phyloP scores from a whole-genome alignment of 495 filamentous ascomycete species.

The Penicillium simplicissimum region DNA sequence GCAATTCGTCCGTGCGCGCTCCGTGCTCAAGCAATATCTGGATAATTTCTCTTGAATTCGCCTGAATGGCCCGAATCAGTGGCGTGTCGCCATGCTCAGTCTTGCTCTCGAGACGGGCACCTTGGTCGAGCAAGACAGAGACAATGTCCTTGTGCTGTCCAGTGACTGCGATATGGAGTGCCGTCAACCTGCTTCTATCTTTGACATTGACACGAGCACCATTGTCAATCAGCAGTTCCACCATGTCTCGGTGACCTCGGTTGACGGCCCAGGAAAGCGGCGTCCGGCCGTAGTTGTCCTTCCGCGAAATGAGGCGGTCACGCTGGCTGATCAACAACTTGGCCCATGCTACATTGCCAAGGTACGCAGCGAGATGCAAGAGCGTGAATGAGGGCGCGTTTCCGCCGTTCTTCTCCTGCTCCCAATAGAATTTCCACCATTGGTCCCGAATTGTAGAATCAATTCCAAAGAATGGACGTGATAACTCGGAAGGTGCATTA shows the following conservation, averaged over 20 bases:
- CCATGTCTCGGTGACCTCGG: constrained; percentile 29
- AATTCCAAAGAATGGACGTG: constrained; percentile 27
- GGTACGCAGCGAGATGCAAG: constrained; percentile 41
- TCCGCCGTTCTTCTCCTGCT: constrained; percentile 30
- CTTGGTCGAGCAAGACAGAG: constrained; percentile 26
- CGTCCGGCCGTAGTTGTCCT: no score
- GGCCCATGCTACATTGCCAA: constrained; percentile 31
- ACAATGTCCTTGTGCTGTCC: constrained; percentile 30
- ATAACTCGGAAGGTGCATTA: constrained; percentile 23
- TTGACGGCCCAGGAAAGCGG: not conserved
- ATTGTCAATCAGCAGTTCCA: constrained; percentile 31
- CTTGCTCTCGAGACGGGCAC: constrained; percentile 27
- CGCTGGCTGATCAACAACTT: constrained; percentile 27
- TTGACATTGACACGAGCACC: constrained; percentile 32
- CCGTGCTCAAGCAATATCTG: constrained; percentile 24
- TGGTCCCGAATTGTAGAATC: constrained; percentile 25
- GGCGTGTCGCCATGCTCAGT: constrained; percentile 27
- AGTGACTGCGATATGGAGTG: constrained; percentile 32
- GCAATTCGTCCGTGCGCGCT: constrained; percentile 25
- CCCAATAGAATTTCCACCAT: constrained; percentile 34
- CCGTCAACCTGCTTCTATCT: constrained; percentile 30
- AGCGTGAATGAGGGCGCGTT: constrained; percentile 31
- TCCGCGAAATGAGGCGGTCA: constrained; percentile 21
- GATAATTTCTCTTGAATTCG: constrained; percentile 22
- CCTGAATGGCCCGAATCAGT: constrained; percentile 27